Percentiles rank a stretch among this genome's conserved stretches.
Evolutionary conservation across 495 filamentous ascomycete species (phyloP).

Genomic region (Daldinia bambusicola): DNA sequence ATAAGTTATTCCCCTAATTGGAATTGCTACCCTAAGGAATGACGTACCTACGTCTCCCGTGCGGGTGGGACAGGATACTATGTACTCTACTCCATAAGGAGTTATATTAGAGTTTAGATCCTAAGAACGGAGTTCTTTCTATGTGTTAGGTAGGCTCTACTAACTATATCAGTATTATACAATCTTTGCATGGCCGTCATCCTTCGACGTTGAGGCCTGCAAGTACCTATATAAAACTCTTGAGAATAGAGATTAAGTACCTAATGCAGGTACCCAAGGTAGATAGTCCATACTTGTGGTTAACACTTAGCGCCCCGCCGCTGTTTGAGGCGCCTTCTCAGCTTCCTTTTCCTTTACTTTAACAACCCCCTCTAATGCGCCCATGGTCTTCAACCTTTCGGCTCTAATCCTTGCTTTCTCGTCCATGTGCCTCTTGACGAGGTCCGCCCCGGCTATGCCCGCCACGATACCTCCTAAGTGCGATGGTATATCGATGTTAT

Average conservation of each 20-base stretch:
- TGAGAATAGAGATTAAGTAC: slow-evolving; percentile 1
- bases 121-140: slow-evolving; percentile 7
- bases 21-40: slow-evolving; percentile 22
- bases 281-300: not conserved
- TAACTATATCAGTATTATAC: slow-evolving; percentile 9
- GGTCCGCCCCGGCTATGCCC: slow-evolving; percentile 57
- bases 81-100: not conserved
- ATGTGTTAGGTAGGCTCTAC: slow-evolving; percentile 10
- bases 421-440: slow-evolving; percentile 40
- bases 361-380: slow-evolving; percentile 28
- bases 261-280: not conserved
- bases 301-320: slow-evolving; percentile 8
- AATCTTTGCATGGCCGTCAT: not conserved
- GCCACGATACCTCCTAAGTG: slow-evolving; percentile 74
- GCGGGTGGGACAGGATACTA: slow-evolving; percentile 12
- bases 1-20: slow-evolving; percentile 27
- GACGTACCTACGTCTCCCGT: slow-evolving; percentile 30
- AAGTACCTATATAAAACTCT: slow-evolving; percentile 9
- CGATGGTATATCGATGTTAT: slow-evolving; percentile 71
- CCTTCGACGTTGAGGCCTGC: not conserved
- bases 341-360: slow-evolving; percentile 20
- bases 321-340: slow-evolving; percentile 3
- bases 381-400: slow-evolving; percentile 39
- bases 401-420: slow-evolving; percentile 42
- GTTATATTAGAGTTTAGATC: not conserved